Evolutionary conservation across 768 basidiomycete genomes (phyloP).

Genomic region (Mycena maculata): DNA sequence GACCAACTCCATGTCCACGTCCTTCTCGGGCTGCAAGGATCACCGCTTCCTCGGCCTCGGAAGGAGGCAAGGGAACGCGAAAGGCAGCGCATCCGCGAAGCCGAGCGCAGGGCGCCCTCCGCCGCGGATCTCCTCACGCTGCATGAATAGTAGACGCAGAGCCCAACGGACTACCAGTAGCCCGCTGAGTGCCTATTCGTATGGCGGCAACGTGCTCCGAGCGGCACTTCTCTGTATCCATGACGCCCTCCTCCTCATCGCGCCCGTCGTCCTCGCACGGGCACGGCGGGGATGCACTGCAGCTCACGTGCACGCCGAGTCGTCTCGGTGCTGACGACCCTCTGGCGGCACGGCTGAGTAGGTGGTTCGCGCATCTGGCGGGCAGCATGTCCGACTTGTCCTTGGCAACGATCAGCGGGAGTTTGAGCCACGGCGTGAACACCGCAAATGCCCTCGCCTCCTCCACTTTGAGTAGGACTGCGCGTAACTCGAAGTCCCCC

Average conservation of each 20-base stretch:
- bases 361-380: constrained; percentile 20
- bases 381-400: constrained; percentile 8
- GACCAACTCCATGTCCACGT: neutral
- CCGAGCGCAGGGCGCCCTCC: constrained; percentile 1
- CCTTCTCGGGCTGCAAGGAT: neutral
- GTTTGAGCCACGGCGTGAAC: neutral
- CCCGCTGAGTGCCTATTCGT: neutral
- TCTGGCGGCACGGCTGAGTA: constrained; percentile 8
- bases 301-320: neutral
- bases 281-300: constrained; percentile 1
- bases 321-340: constrained; percentile 14
- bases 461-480: neutral
- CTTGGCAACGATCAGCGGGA: neutral
- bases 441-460: constrained; percentile 1
- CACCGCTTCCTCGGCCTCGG: constrained; percentile 13
- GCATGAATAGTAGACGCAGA: too few species aligned
- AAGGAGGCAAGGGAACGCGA: constrained; percentile 10
- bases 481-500: neutral
- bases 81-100: constrained; percentile 25
- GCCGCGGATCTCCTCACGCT: too few species aligned
- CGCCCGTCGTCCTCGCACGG: neutral
- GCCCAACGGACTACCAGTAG: neutral
- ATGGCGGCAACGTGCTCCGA: neutral
- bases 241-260: neutral
- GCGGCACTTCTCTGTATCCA: neutral